phyloP scores from a whole-genome alignment of 2,329 filamentous ascomycete species.

The Colletotrichum sp. region DNA sequence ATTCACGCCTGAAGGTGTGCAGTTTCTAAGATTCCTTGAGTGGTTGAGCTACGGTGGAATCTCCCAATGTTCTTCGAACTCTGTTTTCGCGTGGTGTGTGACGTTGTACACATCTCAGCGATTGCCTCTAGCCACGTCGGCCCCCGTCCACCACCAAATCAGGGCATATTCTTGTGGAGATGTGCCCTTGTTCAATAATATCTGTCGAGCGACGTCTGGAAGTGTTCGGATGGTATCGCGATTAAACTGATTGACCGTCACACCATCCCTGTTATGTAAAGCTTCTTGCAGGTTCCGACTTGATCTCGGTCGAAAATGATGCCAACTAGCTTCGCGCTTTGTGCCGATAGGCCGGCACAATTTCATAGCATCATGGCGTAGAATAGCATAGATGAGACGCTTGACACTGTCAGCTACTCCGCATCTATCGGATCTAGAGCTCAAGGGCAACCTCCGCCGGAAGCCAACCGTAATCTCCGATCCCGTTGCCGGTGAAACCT shows the following conservation, averaged over 20 bases:
- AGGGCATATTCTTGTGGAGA: not conserved
- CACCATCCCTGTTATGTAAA: not conserved
- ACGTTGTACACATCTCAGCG: not conserved
- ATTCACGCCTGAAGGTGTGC: not conserved
- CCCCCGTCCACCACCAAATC: not conserved
- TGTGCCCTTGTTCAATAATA: not conserved
- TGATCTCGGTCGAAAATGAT: not conserved
- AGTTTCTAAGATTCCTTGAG: not conserved
- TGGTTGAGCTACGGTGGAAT: not conserved
- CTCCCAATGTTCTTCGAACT: not conserved
- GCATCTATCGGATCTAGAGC: not conserved
- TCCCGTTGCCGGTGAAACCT: not conserved
- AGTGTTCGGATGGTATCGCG: not conserved
- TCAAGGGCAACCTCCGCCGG: not conserved
- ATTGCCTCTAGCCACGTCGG: not conserved
- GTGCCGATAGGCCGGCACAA: not conserved
- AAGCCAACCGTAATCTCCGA: not conserved
- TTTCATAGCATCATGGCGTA: not conserved
- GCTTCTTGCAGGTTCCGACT: not conserved
- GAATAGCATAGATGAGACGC: not conserved
- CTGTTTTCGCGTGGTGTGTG: not conserved
- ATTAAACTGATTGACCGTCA: not conserved
- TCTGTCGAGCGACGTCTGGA: not conserved
- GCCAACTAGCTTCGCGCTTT: not conserved
- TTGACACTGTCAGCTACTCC: not conserved